Evolutionary conservation across 75 land plant species (phyloP), one percentile per base, ranked within the genome.

Genomic region (Isoetes taiwanensis): DNA sequence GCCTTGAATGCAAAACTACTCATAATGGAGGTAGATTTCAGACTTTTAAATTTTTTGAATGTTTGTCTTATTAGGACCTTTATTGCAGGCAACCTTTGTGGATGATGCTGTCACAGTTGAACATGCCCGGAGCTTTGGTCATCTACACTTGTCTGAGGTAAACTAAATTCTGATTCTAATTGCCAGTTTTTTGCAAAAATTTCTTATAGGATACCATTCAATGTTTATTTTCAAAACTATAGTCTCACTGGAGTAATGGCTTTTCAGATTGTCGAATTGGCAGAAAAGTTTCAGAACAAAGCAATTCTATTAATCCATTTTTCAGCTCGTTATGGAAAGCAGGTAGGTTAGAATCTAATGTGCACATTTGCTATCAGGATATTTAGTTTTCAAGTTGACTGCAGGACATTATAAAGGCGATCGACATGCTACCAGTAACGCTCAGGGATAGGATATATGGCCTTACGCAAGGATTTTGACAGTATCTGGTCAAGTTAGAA

Each of bases 1-100:
- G 85, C 62, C 4, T 69, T 88, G 48, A 65, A 54, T 35, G 79
- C 86, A 48, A 81, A 72, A 43, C 58, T 89, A 58, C 85, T 89
- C 39, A 72, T 89, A 25, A 72, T 89, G 85, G 96, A 89, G 85
- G 96, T 89, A n/a, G n/a, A n/a, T n/a, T n/a, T n/a, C n/a, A n/a
- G n/a, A n/a, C n/a, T n/a, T n/a, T n/a, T n/a, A n/a, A n/a, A n/a
- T n/a, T n/a, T n/a, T n/a, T n/a, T n/a, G n/a, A n/a, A n/a, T n/a
- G n/a, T 39, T 11, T 21, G 43, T 23, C 23, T 58, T 30, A 26
- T 21, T 60, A 19, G 53, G 35, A 61, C 20, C 19, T 19, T 29
- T 34, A 61, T n/a, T 64, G 62, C 77, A 94, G 96, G 58, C 96
- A 63, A 94, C 99, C 4, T 94, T 77, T 71, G 52, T 94, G 30